Evolutionary conservation across 1,284 basidiomycete species (phyloP).

Genomic region (Inonotus hispidus): DNA sequence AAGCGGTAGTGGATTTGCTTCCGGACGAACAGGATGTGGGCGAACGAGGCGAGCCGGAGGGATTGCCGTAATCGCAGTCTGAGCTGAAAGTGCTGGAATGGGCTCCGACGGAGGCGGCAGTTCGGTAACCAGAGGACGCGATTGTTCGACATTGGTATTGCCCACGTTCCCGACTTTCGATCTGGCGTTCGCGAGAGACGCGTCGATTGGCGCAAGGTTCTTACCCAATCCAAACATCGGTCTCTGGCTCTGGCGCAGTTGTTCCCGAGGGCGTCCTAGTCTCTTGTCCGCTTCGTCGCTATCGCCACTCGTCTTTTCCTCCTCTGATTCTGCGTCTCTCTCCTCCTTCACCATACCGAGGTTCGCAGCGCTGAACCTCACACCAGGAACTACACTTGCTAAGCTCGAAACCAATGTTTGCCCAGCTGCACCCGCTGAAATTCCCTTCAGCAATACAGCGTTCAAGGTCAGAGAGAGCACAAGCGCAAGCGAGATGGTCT

Average conservation of each 20-base stretch:
- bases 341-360: constrained; percentile 14
- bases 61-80: constrained; percentile 25
- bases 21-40: constrained; percentile 19
- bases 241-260: constrained; percentile 6
- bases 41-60: constrained; percentile 22
- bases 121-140: background rate
- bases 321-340: constrained; percentile 7
- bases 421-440: constrained; percentile 44
- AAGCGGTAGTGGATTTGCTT: constrained; percentile 22
- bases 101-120: constrained; percentile 21
- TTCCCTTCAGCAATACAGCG: constrained; percentile 87
- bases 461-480: constrained; percentile 89
- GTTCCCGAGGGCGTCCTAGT: constrained; percentile 5
- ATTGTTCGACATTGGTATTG: background rate
- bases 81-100: constrained; percentile 10
- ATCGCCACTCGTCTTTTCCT: background rate
- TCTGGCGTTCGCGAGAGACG: constrained; percentile 1
- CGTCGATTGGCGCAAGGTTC: constrained; percentile 1
- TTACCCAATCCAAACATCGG: constrained; percentile 10
- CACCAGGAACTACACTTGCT: constrained; percentile 25
- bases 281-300: constrained; percentile 1
- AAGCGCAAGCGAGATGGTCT: constrained; percentile 92
- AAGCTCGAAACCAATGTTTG: constrained; percentile 30
- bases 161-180: background rate
- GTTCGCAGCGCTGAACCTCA: constrained; percentile 41